Evolutionary conservation across 768 basidiomycete species (phyloP).

Genomic region (Mycena olivaceomarginata): DNA sequence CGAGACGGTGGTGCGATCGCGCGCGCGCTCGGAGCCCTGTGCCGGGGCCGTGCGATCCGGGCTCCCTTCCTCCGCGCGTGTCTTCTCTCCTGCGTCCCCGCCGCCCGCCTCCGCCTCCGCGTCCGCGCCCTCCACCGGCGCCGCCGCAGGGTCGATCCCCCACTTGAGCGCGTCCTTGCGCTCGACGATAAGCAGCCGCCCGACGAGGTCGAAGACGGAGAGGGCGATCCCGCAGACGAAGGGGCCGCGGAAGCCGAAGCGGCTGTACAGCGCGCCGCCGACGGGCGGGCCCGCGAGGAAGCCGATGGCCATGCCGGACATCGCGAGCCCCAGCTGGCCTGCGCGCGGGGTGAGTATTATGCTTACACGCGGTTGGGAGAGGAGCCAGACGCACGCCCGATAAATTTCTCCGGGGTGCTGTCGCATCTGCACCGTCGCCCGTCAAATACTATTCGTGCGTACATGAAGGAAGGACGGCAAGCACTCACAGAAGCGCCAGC

Average conservation of each 20-base stretch:
- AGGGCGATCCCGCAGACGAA: slow-evolving; percentile 72
- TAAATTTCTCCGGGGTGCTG: slow-evolving; percentile 65
- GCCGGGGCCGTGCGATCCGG: neutral
- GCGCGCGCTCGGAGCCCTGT: neutral
- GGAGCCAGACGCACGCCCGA: slow-evolving; percentile 65
- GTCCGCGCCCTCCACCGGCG: neutral
- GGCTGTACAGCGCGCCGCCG: slow-evolving; percentile 72
- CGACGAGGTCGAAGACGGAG: slow-evolving; percentile 69
- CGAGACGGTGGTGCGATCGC: slow-evolving; percentile 50
- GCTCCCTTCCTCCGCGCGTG: slow-evolving; percentile 10
- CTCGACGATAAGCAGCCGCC: slow-evolving; percentile 75
- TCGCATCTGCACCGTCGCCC: slow-evolving; percentile 66
- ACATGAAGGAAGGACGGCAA: neutral
- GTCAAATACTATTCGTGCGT: neutral
- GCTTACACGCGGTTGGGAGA: neutral
- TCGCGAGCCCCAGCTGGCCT: slow-evolving; percentile 79
- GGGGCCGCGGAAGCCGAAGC: slow-evolving; percentile 77
- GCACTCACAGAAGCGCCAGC: slow-evolving; percentile 71
- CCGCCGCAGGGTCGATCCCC: slow-evolving; percentile 63
- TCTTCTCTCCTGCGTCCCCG: slow-evolving; percentile 18
- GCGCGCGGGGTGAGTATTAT: neutral
- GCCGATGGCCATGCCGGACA: slow-evolving; percentile 66
- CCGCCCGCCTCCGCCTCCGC: too few relatives aligned
- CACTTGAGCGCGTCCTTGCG: slow-evolving; percentile 69
- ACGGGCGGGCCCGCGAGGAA: slow-evolving; percentile 75